These are phyloP conservation scores for Solanum piurae DNA, from an alignment of 257 asterid species.

Conservation along the genomic window DNA sequence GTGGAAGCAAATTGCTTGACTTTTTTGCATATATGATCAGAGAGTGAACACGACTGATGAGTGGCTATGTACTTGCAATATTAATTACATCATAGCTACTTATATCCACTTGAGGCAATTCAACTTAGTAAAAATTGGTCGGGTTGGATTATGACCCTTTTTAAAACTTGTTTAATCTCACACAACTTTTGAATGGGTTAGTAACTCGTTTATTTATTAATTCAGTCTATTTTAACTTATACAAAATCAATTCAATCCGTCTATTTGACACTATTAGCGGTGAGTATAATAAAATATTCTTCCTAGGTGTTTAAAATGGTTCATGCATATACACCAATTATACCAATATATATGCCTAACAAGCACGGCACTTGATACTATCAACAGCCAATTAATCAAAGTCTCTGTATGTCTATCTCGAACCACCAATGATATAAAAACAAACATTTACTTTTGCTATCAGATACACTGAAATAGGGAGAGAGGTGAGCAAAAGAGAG, in stretches of 20 bases:
- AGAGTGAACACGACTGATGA: not conserved
- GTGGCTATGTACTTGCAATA: not conserved
- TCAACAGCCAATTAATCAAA: not conserved
- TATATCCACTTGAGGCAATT: not conserved
- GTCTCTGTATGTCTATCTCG: not conserved
- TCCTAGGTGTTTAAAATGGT: not conserved
- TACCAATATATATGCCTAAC: not conserved
- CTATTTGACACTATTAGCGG: rapidly evolving
- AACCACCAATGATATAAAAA: not conserved
- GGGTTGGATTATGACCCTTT: rapidly evolving
- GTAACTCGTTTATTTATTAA: rapidly evolving
- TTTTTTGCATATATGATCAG: not conserved
- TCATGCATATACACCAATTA: not conserved
- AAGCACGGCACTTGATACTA: not conserved
- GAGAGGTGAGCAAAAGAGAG: not conserved
- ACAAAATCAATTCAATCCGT: not conserved
- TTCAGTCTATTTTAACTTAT: rapidly evolving
- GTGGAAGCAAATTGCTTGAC: not conserved
- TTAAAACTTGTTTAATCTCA: not conserved
- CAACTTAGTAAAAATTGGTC: not conserved
- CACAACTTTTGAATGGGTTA: not conserved
- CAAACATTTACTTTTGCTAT: not conserved
- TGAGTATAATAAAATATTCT: not conserved
- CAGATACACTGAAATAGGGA: not conserved
- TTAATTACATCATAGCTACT: not conserved